A percentile compares a stretch with the other conserved stretches of the same genome.
These are phyloP conservation scores for Erysimum cheiranthoides DNA, from an alignment of 345 rosid species.

Conservation along the genomic window DNA sequence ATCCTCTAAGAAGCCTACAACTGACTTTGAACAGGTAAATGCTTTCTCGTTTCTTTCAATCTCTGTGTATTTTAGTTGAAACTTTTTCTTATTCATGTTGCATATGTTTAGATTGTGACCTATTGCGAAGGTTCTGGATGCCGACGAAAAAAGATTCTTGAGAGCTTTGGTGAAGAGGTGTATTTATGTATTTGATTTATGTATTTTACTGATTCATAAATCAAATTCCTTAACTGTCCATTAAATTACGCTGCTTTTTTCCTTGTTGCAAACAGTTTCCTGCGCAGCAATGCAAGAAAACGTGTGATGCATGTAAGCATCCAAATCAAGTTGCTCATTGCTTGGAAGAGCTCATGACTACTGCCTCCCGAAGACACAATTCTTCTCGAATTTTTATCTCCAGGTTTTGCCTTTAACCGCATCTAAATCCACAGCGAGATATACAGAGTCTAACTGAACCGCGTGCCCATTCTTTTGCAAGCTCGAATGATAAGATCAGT, in stretches of 20 bases:
- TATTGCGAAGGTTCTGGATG: conserved; percentile 95
- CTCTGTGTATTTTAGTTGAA: conserved; percentile 18
- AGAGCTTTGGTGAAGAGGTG: conserved; percentile 94
- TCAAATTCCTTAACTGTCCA: neutral
- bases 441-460: conserved; percentile 17
- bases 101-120: conserved; percentile 72
- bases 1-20: conserved; percentile 62
- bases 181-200: too few relatives aligned
- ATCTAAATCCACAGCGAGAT: neutral
- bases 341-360: conserved; percentile 68
- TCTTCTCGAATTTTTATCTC: conserved; percentile 60
- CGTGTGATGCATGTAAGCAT: conserved; percentile 91
- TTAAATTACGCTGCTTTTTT: conserved; percentile 1
- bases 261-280: conserved; percentile 56
- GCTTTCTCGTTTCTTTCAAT: conserved; percentile 21
- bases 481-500: conserved; percentile 54
- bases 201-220: conserved; percentile 1
- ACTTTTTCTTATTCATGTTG: conserved; percentile 24
- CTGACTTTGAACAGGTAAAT: conserved; percentile 77
- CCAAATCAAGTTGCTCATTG: conserved; percentile 64
- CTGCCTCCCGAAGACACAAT: conserved; percentile 59
- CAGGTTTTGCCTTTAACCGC: conserved; percentile 53
- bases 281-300: conserved; percentile 63
- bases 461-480: conserved; percentile 43
- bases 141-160: conserved; percentile 85